Conservation (phyloP, 495 filamentous ascomycete genomes). For the Bathelium albidoporum region DNA sequence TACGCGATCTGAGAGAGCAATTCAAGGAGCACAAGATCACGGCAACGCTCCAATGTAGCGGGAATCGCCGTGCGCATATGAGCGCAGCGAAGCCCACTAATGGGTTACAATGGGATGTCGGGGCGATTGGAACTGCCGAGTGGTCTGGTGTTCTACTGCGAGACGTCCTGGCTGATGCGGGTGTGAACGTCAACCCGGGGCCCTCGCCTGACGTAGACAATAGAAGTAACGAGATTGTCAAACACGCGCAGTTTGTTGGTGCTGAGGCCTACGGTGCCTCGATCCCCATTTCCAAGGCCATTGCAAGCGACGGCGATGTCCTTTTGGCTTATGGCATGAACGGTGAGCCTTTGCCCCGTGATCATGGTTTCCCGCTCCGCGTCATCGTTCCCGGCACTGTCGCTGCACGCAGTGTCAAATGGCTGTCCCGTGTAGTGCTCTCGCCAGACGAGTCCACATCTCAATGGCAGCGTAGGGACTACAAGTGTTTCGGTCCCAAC, state of each 20-base stretch:
- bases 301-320: slow-evolving; percentile 48
- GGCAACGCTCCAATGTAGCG: slow-evolving; percentile 49
- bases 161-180: slow-evolving; percentile 49
- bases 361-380: slow-evolving; percentile 30
- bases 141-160: slow-evolving; percentile 51
- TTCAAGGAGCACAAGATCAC: slow-evolving; percentile 48
- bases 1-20: slow-evolving; percentile 42
- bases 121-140: slow-evolving; percentile 48
- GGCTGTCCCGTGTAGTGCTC: slow-evolving; percentile 26
- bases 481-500: slow-evolving; percentile 39
- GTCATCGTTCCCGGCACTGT: slow-evolving; percentile 30
- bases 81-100: slow-evolving; percentile 44
- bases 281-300: slow-evolving; percentile 45
- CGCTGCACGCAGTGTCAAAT: slow-evolving; percentile 32
- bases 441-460: slow-evolving; percentile 31
- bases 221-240: slow-evolving; percentile 5
- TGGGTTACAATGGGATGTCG: slow-evolving; percentile 50
- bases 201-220: slow-evolving; percentile 15
- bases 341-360: slow-evolving; percentile 23
- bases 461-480: slow-evolving; percentile 38
- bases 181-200: slow-evolving; percentile 25
- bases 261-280: slow-evolving; percentile 51
- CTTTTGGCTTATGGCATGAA: slow-evolving; percentile 44
- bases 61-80: slow-evolving; percentile 54
- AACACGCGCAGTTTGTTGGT: slow-evolving; percentile 49